A percentile compares a stretch with the other conserved stretches of the same genome.
phyloP scores from a whole-genome alignment of 2,329 filamentous ascomycete species.

The Paecilomyces variotii region DNA sequence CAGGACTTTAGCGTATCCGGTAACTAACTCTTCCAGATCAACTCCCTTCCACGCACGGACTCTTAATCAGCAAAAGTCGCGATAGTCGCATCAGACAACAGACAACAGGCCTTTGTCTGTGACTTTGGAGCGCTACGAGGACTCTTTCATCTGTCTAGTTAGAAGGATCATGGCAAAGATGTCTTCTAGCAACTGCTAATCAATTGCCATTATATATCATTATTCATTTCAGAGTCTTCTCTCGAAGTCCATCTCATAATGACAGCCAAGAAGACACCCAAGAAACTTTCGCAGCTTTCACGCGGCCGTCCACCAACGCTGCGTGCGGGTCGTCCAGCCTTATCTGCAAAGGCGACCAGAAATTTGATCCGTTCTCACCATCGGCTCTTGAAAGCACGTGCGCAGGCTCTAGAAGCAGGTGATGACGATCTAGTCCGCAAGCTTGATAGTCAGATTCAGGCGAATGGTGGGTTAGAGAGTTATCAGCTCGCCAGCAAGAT shows the following conservation, averaged over 20 bases:
- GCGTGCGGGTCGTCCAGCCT: constrained; percentile 25
- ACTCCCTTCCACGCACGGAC: background rate
- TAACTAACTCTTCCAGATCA: background rate
- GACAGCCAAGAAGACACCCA: constrained; percentile 22
- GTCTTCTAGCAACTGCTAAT: background rate
- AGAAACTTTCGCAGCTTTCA: constrained; percentile 33
- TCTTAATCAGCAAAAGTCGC: background rate
- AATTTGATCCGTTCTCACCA: constrained; percentile 54
- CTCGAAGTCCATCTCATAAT: constrained; percentile 10
- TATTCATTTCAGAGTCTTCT: background rate
- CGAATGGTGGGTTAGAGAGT: constrained; percentile 50
- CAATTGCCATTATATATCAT: background rate
- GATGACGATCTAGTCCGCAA: constrained; percentile 33
- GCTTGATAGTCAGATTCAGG: constrained; percentile 44
- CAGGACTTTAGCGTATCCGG: background rate
- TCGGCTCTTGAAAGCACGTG: constrained; percentile 49
- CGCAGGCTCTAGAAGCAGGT: constrained; percentile 42
- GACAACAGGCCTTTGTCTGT: background rate
- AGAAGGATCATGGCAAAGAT: background rate
- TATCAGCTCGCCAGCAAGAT: constrained; percentile 58
- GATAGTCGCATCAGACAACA: background rate
- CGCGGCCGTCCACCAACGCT: constrained; percentile 39
- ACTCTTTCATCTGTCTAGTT: background rate
- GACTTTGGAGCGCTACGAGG: background rate
- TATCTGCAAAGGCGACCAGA: constrained; percentile 52